Evolutionary conservation across 495 filamentous ascomycete species (phyloP).

Genomic region (Xylaria palmicola): DNA sequence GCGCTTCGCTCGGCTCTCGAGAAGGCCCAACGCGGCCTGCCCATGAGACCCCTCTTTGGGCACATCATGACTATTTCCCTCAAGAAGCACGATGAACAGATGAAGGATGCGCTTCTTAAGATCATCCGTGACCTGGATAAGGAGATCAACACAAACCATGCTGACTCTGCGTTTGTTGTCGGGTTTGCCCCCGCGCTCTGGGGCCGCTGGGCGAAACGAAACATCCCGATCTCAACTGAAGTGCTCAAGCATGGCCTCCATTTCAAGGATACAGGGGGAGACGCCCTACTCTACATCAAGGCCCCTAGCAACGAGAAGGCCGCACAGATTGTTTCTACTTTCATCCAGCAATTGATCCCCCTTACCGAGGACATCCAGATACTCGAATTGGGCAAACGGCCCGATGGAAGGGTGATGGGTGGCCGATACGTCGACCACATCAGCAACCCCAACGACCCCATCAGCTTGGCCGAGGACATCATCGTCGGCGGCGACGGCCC

Average conservation of each 20-base stretch:
- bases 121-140: conserved; percentile 12
- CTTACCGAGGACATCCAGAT: conserved; percentile 5
- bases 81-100: conserved; percentile 4
- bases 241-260: conserved; percentile 13
- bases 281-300: conserved; percentile 15
- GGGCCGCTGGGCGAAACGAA: conserved; percentile 7
- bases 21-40: conserved; percentile 14
- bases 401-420: conserved; percentile 12
- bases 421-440: conserved; percentile 19
- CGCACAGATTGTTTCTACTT: neutral
- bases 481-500: neutral
- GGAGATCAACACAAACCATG: conserved; percentile 4
- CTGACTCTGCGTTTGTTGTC: conserved; percentile 7
- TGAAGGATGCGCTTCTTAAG: conserved; percentile 3
- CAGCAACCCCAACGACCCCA: conserved; percentile 20
- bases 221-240: conserved; percentile 9
- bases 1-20: neutral
- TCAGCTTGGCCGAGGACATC: conserved; percentile 19
- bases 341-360: conserved; percentile 2
- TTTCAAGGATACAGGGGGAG: conserved; percentile 17
- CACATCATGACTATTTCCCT: conserved; percentile 17
- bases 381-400: conserved; percentile 12
- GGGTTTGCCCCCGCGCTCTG: conserved; percentile 14
- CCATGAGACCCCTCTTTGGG: conserved; percentile 15
- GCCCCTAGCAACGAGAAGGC: neutral